Conservation (phyloP, 495 filamentous ascomycete species). For the Xylaria telfairii region DNA sequence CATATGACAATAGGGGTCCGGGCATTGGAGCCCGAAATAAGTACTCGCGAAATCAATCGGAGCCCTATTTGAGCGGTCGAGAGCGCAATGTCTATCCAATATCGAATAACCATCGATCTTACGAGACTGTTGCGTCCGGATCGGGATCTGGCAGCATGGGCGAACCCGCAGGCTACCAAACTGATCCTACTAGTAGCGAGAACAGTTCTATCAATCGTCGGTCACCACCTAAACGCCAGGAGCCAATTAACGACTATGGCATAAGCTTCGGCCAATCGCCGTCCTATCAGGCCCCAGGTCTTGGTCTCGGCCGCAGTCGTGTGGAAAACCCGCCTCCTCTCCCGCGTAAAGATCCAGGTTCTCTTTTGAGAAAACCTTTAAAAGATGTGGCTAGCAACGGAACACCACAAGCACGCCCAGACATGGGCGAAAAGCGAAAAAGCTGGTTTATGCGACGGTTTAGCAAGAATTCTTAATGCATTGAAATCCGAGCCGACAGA, state of each 20-base stretch:
- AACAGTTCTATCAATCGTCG: conserved; percentile 87
- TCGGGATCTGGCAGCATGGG: conserved; percentile 72
- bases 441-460: conserved; percentile 87
- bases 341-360: conserved; percentile 46
- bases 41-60: conserved; percentile 48
- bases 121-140: conserved; percentile 80
- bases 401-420: conserved; percentile 42
- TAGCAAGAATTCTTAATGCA: conserved; percentile 63
- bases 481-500: background rate
- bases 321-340: conserved; percentile 40
- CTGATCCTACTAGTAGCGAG: conserved; percentile 83
- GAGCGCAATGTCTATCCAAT: conserved; percentile 65
- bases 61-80: conserved; percentile 36
- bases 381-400: conserved; percentile 32
- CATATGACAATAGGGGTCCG: conserved; percentile 25
- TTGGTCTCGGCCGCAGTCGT: conserved; percentile 39
- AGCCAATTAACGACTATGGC: conserved; percentile 54
- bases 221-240: conserved; percentile 58
- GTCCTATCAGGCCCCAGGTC: conserved; percentile 43
- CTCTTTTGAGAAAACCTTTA: conserved; percentile 44
- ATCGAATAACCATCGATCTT: conserved; percentile 74
- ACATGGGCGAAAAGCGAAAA: conserved; percentile 73
- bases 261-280: conserved; percentile 50
- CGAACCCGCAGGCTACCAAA: conserved; percentile 79
- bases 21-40: conserved; percentile 32